Evolutionary conservation across 441 rosid species (phyloP), one percentile per base, ranked within the genome.

Genomic region (Raphanus hybrid): DNA sequence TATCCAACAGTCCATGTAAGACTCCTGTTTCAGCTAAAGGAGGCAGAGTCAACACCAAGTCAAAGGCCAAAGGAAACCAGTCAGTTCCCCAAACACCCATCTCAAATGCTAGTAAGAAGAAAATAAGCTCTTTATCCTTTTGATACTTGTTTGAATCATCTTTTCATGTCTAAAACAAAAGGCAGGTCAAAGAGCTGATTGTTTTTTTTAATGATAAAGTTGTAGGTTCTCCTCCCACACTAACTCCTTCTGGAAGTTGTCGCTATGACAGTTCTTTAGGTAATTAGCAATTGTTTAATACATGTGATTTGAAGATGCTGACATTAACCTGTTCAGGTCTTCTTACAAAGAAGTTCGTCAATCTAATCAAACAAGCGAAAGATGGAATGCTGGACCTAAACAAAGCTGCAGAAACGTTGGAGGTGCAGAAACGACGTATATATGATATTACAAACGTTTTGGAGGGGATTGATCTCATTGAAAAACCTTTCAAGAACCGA

Each of bases 401-500:
- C 81, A 88, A 88, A 59, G 98, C 97, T 50, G 98, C 98, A 4
- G 97, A 90, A 78, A 90, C 90, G 62, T 85, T 95, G 83, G 91
- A 93, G 92, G 98, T 95, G 76, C 98, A 93, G 76, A 93, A 95
- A 85, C 87, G 97, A 79, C 91, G 99, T 84, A 93, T 95, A 74
- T 95, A 95, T 67, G 99, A 95, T 84, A 95, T 95, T 80, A 95
- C 98, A 48, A 95, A 95, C 86, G 99, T 95, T 66, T 80, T 95
- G 91, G 99, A 95, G 85, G 99, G 99, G 83, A 92, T 95, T 69
- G 97, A 92, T 82, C 96, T 95, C 48, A 93, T 95, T 71, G 98
- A 95, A 84, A 95, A 95, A 89, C 94, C 90, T 78, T 85, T 93
- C 35, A 93, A 91, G 86, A 95, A 93, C 84, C 88, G 86, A 75